Evolutionary conservation across 2,329 filamentous ascomycete species (phyloP).

Genomic region (Ophiostoma novo-ulmi): DNA sequence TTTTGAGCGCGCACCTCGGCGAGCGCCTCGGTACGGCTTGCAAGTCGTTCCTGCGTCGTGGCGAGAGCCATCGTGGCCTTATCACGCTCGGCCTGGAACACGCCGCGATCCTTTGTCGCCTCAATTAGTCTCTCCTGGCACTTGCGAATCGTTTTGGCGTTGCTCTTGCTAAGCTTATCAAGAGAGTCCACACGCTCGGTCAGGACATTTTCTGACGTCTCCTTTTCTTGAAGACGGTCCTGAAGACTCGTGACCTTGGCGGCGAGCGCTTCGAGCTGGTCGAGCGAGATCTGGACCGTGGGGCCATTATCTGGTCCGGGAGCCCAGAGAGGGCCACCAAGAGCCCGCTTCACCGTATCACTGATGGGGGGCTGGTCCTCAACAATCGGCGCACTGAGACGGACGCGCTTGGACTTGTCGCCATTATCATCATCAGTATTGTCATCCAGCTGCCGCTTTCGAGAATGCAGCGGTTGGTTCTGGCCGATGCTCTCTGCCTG

Average conservation of each 20-base stretch:
- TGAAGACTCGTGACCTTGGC: conserved; percentile 35
- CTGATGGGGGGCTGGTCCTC: conserved; percentile 17
- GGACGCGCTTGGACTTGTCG: conserved; percentile 33
- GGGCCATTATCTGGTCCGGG: background rate
- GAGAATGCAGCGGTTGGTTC: conserved; percentile 29
- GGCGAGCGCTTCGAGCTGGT: conserved; percentile 34
- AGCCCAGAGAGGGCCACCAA: conserved; percentile 22
- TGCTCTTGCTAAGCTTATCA: conserved; percentile 44
- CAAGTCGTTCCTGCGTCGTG: conserved; percentile 35
- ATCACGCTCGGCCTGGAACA: conserved; percentile 44
- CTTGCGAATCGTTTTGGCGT: conserved; percentile 40
- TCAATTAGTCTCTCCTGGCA: conserved; percentile 46
- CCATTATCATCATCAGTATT: conserved; percentile 19
- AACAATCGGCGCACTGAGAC: conserved; percentile 29
- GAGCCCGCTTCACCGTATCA: conserved; percentile 19
- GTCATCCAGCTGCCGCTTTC: conserved; percentile 38
- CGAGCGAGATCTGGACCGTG: conserved; percentile 32
- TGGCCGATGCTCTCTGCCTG: conserved; percentile 18
- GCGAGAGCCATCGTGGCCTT: conserved; percentile 37
- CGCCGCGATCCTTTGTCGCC: conserved; percentile 48
- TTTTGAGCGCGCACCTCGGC: conserved; percentile 39
- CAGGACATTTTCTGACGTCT: conserved; percentile 27
- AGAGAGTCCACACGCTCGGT: conserved; percentile 41
- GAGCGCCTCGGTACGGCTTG: conserved; percentile 38
- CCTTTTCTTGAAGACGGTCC: conserved; percentile 34